Evolutionary conservation across 2,329 filamentous ascomycete species (phyloP), one percentile per base, ranked within the genome.

Genomic region (Penicillium griseofulvum): DNA sequence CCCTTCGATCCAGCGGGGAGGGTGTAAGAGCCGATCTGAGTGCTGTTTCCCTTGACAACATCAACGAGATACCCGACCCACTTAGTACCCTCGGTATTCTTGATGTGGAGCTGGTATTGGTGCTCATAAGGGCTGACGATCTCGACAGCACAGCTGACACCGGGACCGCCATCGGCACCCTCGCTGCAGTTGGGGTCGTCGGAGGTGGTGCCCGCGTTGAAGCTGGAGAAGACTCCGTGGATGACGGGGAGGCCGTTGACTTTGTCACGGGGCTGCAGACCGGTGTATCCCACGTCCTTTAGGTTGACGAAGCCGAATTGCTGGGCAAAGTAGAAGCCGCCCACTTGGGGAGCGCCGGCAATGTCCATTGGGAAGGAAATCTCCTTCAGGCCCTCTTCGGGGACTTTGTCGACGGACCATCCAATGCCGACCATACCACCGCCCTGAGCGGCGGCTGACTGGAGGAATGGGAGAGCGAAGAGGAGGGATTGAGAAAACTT

Each of bases 211-310:
- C 68, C 67, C 0, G 44, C 47, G 5, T 64, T 48, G 55, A 71
- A 72, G 57, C 67, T 71, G 34, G 68, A 71, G 59, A 71, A 69
- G 17, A 65, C 69, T 29, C 61, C 69, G 60, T 69, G 69, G 34
- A 72, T 43, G 39, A 68, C 57, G 48, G 63, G 61, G 22, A 38
- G 36, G 33, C 56, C 57, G 31, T 49, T 38, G 1, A 22, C 29
- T 41, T 67, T 57, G 9, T 49, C 19, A 22, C 61, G 58, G 3
- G 68, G 68, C 14, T 71, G 67, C 4, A 70, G 60, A 7, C 67
- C 68, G 6, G 65, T 65, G 56, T 70, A 70, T 9, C 68, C 67
- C n/a, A 68, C 48, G 34, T 64, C 58, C 1, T 53, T 28, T 22
- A 59, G 44, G 33, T 55, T 56, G 28, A 44, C 37, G 59, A 70